Percentiles rank a stretch among this genome's conserved stretches.
Evolutionary conservation across 176 grass and related monocot genomes (phyloP).

Genomic region (Cenchrus americanus): DNA sequence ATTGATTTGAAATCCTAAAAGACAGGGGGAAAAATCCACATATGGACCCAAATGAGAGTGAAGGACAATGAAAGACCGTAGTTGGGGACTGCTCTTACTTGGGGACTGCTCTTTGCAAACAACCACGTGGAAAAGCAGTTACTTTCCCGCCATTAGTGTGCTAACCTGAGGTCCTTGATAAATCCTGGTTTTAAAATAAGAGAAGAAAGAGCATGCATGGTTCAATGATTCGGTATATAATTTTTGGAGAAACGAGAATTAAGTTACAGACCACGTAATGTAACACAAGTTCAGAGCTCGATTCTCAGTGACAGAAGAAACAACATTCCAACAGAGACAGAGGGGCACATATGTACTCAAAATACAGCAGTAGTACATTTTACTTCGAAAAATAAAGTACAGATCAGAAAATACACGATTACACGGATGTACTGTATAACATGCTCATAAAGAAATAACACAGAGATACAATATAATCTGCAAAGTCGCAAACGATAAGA

Average conservation of each 20-base stretch:
- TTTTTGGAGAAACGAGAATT: background rate
- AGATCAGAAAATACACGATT: slow-evolving; percentile 5
- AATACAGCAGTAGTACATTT: slow-evolving; percentile 9
- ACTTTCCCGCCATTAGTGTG: background rate
- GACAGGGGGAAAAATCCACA: no score
- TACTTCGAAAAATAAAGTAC: slow-evolving; percentile 13
- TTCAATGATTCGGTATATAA: background rate
- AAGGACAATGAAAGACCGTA: no score
- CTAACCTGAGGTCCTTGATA: background rate
- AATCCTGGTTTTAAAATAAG: background rate
- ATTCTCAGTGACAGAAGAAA: background rate
- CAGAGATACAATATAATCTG: slow-evolving; percentile 27
- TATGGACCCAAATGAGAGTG: no score
- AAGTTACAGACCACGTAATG: background rate
- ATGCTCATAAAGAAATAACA: slow-evolving; percentile 23
- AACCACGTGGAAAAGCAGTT: background rate
- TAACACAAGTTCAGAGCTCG: background rate
- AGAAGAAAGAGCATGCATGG: no score
- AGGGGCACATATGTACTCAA: background rate
- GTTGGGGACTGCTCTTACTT: background rate
- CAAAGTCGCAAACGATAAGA: slow-evolving; percentile 1
- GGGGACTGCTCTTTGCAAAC: background rate
- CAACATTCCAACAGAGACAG: background rate
- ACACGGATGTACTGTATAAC: slow-evolving; percentile 12
- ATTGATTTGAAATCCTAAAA: no score